phyloP scores from a whole-genome alignment of 2,329 filamentous ascomycete species.

The Penicillium crustosum region DNA sequence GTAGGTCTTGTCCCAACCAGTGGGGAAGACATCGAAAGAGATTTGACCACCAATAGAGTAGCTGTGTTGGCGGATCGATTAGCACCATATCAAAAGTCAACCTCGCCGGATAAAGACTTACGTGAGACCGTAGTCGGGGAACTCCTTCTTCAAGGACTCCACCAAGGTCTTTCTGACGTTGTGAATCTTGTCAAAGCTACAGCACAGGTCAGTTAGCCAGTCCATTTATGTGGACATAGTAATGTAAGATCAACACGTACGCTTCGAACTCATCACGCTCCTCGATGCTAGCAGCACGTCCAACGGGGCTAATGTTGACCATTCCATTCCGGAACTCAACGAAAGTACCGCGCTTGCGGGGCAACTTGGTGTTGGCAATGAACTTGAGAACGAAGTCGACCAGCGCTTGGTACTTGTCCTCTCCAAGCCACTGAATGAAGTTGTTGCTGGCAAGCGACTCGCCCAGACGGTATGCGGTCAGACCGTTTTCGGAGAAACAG shows the following conservation, averaged over 20 bases:
- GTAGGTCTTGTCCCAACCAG: slow-evolving; percentile 98
- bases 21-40: slow-evolving; percentile 96
- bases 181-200: slow-evolving; percentile 70
- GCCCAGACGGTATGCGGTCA: slow-evolving; percentile 85
- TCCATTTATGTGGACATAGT: not conserved
- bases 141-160: slow-evolving; percentile 71
- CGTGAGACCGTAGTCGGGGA: slow-evolving; percentile 81
- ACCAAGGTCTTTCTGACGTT: slow-evolving; percentile 77
- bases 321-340: slow-evolving; percentile 66
- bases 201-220: slow-evolving; percentile 11
- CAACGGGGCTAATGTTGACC: slow-evolving; percentile 63
- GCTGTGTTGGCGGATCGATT: slow-evolving; percentile 44
- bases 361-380: slow-evolving; percentile 61
- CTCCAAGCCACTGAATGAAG: slow-evolving; percentile 91
- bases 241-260: slow-evolving; percentile 27
- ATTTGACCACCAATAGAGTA: slow-evolving; percentile 97
- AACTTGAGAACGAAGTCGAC: slow-evolving; percentile 61
- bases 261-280: slow-evolving; percentile 81
- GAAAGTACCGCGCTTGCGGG: slow-evolving; percentile 66
- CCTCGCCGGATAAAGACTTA: slow-evolving; percentile 50
- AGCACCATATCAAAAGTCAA: slow-evolving; percentile 7
- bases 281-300: slow-evolving; percentile 76
- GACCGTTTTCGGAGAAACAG: slow-evolving; percentile 95
- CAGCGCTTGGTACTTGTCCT: slow-evolving; percentile 67
- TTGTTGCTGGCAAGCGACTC: slow-evolving; percentile 71